Evolutionary conservation across 345 rosid species (phyloP), one percentile per base, ranked within the genome.

Genomic region (Boechera divaricarpa): DNA sequence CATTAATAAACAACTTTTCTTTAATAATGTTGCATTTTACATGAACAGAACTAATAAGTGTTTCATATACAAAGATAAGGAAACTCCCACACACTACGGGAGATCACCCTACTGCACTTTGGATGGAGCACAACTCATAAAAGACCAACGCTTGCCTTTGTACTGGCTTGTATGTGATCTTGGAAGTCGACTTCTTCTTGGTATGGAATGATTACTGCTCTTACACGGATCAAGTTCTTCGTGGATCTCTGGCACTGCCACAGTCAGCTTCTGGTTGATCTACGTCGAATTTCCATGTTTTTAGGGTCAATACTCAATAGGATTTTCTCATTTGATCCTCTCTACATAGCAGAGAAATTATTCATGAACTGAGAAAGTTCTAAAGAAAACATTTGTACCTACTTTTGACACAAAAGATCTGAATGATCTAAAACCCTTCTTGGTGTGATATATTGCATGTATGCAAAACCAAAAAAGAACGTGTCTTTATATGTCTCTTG

Each of bases 221-320:
- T 18, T 48, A 8, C 6, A 38, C 9, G 41, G 74, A 71, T n/a
- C 62, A 39, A 35, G 36, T 39, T 72, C 51, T 28, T 33, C 69
- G 16, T 61, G 8, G 69, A 41, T 76, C 69, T 76, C 24, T 72
- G 49, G 64, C 55, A 74, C 63, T 59, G 67, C 84, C 77, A 57
- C 38, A 49, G 38, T 44, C 69, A 26, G 41, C 78, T 48, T 62
- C 56, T 33, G n/a, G 69, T 76, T 72, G 73, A 85, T 87, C 88
- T 87, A 81, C 78, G 78, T 67, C 81, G 78, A 82, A 75, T 83
- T 83, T 69, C 80, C 70, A 79, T 75, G 69, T 85, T 71, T 41
- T 47, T 68, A 49, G 10, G 21, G 75, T 77, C 60, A 77, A 77
- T 77, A 70, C 75, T 84, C 82, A 82, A 58, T 38, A 64, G 13